Base-by-base conservation (phyloP, 805 yeast genomes). In the Ogataea pini region DNA sequence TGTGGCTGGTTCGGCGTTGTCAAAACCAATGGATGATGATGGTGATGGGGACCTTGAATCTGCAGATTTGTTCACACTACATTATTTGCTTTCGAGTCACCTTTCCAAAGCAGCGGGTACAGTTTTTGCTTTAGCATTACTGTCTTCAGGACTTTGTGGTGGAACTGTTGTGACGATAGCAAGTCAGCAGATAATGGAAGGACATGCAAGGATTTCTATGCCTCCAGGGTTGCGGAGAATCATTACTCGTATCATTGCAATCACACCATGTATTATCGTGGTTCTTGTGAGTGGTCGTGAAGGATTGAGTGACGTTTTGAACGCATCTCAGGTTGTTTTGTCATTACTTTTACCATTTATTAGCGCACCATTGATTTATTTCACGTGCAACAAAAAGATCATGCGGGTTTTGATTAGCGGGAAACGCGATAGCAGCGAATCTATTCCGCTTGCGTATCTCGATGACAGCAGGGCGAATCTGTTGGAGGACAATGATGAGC, bases 101-200 rank as follows among this genome's bases (percentile, higher is more conserved):
- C 74, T 90, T 33, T 86, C 96, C 1, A 85, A 87, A 13, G 81
- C 90, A 5, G 97, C 97, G 0, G 97, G 96, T 5, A 72, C 87
- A 8, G 84, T 90, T 0, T 90, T 91, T 72, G 97, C 96, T 0
- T 68, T 89, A 42, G 97, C 97, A 1, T 78, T 90, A 68, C 72
- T 90, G 39, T 90, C 87, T 63, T 84, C 92, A 12, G 97, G 97
- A n/a, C 92, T 90, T 62, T 85, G 94, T 59, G 97, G 97, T 2
- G 97, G 97, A 36, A 87, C 92, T 33, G 96, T 90, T 16, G 90
- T 96, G 62, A 91, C 97, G 0, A 76, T 91, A 59, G 91, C 97
- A 1, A 96, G 97, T 31, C 97, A 90, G 64, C 88, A 89, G 82
- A 95, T 90, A 7, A 82, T 89, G 60, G 96, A 90, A 65, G 97